A percentile compares a stretch with the other conserved stretches of the same genome.
Evolutionary conservation across 2,329 filamentous ascomycete species (phyloP).

Genomic region (Macrophomina pseudophaseolina): DNA sequence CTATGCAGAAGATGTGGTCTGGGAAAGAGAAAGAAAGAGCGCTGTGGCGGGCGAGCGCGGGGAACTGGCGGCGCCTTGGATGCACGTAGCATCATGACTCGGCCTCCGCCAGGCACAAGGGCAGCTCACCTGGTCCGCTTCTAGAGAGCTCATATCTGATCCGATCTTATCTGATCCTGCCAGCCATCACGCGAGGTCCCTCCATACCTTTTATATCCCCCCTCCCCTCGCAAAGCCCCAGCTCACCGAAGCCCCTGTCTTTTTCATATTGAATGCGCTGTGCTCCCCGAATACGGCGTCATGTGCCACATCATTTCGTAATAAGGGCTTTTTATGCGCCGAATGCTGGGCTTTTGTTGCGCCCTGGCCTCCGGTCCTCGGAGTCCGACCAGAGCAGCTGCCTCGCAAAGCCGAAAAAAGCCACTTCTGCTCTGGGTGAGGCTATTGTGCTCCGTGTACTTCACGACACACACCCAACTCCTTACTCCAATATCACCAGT

Average conservation of each 20-base stretch:
- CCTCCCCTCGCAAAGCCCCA: conserved; percentile 3
- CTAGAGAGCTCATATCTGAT: neutral
- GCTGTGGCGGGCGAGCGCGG: neutral
- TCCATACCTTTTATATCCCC: conserved; percentile 18
- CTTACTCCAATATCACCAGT: no score
- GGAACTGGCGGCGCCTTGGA: neutral
- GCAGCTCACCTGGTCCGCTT: conserved; percentile 13
- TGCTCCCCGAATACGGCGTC: conserved; percentile 19
- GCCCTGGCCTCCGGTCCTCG: conserved; percentile 9
- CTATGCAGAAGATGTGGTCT: conserved; percentile 2
- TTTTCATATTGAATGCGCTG: conserved; percentile 10
- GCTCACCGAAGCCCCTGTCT: neutral
- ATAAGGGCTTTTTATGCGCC: neutral
- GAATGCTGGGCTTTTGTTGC: neutral
- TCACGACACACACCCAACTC: no score
- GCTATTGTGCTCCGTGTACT: no score
- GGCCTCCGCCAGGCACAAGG: neutral
- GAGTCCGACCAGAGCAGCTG: neutral
- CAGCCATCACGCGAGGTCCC: neutral
- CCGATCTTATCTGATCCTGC: conserved; percentile 17
- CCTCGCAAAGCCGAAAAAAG: neutral
- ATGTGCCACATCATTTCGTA: conserved; percentile 1
- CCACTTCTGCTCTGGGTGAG: no score
- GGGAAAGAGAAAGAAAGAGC: neutral
- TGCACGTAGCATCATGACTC: conserved; percentile 23